Evolutionary conservation across 2,329 filamentous ascomycete species (phyloP).

Genomic region (Diplodia sapinea): DNA sequence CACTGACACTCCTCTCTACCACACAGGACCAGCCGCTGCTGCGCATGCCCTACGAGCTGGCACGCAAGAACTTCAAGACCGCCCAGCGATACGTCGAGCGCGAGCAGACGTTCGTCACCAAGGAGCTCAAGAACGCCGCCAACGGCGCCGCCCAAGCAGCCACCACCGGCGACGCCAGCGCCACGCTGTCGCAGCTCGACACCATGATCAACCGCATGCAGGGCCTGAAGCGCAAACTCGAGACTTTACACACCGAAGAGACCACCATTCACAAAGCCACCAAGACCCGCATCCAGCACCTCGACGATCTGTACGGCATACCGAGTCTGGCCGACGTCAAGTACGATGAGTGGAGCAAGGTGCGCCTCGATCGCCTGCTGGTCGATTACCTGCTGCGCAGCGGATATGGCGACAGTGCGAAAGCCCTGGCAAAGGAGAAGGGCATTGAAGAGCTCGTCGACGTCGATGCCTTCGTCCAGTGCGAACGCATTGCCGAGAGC

Average conservation of each 20-base stretch:
- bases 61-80: slow-evolving; percentile 91
- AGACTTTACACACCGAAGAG: slow-evolving; percentile 79
- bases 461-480: slow-evolving; percentile 83
- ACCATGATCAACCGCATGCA: slow-evolving; percentile 84
- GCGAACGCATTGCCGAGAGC: slow-evolving; percentile 76
- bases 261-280: slow-evolving; percentile 75
- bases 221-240: slow-evolving; percentile 85
- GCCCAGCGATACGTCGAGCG: slow-evolving; percentile 79
- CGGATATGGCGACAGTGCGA: slow-evolving; percentile 80
- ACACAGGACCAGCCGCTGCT: slow-evolving; percentile 88
- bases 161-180: slow-evolving; percentile 53
- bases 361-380: slow-evolving; percentile 79
- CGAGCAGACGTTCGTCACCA: slow-evolving; percentile 67
- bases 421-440: slow-evolving; percentile 74
- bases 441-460: slow-evolving; percentile 83
- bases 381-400: slow-evolving; percentile 91
- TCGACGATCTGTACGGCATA: slow-evolving; percentile 80
- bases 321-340: slow-evolving; percentile 85
- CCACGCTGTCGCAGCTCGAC: slow-evolving; percentile 78
- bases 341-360: slow-evolving; percentile 88
- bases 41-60: slow-evolving; percentile 88
- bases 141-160: slow-evolving; percentile 67
- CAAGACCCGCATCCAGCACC: slow-evolving; percentile 76
- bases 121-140: slow-evolving; percentile 59
- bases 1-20: slow-evolving; percentile 25